A percentile compares a stretch with the other conserved stretches of the same genome.
phyloP scores from a whole-genome alignment of 306 rosid species.

The Lathyrus tuberosus region DNA sequence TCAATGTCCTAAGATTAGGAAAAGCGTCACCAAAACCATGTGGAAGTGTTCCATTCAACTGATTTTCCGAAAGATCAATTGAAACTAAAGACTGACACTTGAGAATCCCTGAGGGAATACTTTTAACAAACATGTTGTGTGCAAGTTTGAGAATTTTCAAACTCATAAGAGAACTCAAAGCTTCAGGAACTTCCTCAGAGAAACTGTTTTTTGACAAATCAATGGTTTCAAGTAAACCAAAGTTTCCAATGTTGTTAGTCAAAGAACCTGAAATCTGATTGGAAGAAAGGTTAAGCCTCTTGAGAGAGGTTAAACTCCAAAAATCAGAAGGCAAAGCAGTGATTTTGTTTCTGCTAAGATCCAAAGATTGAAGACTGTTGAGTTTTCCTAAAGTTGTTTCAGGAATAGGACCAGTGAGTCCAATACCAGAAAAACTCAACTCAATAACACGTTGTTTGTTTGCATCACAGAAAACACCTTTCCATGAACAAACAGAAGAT shows the following conservation, averaged over 20 bases:
- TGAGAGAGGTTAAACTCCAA: conserved; percentile 83
- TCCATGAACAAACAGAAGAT: conserved; percentile 77
- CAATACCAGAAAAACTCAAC: conserved; percentile 57
- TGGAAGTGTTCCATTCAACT: conserved; percentile 75
- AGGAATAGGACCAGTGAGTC: conserved; percentile 78
- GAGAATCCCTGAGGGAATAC: conserved; percentile 70
- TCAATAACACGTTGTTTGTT: conserved; percentile 50
- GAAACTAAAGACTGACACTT: conserved; percentile 64
- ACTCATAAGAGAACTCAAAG: conserved; percentile 62
- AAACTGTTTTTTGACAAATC: conserved; percentile 75
- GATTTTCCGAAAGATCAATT: conserved; percentile 80
- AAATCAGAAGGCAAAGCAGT: conserved; percentile 81
- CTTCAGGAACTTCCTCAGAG: conserved; percentile 77
- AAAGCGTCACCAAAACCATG: conserved; percentile 80
- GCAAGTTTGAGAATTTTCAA: conserved; percentile 64
- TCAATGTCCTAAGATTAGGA: conserved; percentile 74
- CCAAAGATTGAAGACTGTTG: conserved; percentile 65
- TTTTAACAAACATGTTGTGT: conserved; percentile 59
- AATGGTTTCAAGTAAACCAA: conserved; percentile 70
- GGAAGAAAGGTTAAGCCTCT: conserved; percentile 68
- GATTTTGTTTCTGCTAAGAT: conserved; percentile 87
- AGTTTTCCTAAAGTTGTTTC: conserved; percentile 88
- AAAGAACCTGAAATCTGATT: conserved; percentile 79
- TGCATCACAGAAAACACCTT: conserved; percentile 71
- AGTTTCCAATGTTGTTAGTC: conserved; percentile 83